phyloP scores from a whole-genome alignment of 306 rosid species.

The Canavalia ensiformis region DNA sequence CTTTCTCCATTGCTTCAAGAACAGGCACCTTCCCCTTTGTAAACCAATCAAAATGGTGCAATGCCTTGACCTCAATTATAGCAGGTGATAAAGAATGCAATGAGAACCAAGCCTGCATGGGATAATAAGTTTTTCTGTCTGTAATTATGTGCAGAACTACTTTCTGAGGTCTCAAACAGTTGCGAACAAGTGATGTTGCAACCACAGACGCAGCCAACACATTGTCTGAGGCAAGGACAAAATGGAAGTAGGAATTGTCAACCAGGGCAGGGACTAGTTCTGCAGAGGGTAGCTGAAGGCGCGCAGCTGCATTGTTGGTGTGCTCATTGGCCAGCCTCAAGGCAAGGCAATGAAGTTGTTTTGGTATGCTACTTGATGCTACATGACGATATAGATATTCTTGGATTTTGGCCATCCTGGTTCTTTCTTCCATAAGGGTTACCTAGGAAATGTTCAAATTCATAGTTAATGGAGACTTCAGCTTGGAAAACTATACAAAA shows the following conservation, averaged over 20 bases:
- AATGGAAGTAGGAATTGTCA: slow-evolving; percentile 84
- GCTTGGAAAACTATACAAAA: slow-evolving; percentile 9
- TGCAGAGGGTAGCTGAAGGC: slow-evolving; percentile 94
- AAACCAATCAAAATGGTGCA: slow-evolving; percentile 99
- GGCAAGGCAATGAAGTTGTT: slow-evolving; percentile 96
- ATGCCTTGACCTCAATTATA: slow-evolving; percentile 93
- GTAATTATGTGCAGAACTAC: slow-evolving; percentile 93
- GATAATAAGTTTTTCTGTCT: slow-evolving; percentile 88
- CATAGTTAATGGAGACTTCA: slow-evolving; percentile 11
- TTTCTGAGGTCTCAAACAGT: slow-evolving; percentile 70
- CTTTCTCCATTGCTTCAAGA: slow-evolving; percentile 98
- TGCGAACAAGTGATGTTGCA: slow-evolving; percentile 83
- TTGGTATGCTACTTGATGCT: slow-evolving; percentile 99
- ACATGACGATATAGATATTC: slow-evolving; percentile 95
- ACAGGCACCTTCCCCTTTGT: slow-evolving; percentile 96
- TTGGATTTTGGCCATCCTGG: slow-evolving; percentile 93
- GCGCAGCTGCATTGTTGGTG: slow-evolving; percentile 92
- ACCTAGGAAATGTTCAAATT: slow-evolving; percentile 55
- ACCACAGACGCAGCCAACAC: slow-evolving; percentile 94
- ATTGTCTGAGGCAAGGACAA: slow-evolving; percentile 94
- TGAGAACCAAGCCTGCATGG: slow-evolving; percentile 99
- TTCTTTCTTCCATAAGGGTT: slow-evolving; percentile 85
- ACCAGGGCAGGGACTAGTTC: slow-evolving; percentile 94
- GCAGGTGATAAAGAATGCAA: slow-evolving; percentile 88
- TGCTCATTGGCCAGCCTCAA: slow-evolving; percentile 90